Base-by-base conservation (phyloP, 2,329 filamentous ascomycete genomes). In the Alternaria tenuissima region DNA sequence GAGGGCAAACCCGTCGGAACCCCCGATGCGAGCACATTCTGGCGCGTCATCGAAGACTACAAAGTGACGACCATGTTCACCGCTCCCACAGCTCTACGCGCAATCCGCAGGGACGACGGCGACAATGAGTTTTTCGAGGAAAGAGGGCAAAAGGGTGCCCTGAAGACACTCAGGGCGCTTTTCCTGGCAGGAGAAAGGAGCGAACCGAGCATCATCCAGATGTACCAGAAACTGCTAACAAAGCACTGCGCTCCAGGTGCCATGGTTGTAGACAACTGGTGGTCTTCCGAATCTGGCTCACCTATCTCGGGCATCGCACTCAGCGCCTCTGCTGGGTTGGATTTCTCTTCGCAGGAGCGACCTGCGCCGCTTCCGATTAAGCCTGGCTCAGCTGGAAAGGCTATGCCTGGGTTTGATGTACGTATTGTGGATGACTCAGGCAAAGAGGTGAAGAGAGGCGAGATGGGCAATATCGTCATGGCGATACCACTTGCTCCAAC, bases 1-100 rank as follows among this genome's bases (percentile, higher is more conserved):
- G 94, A 97, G 80, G 94, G 94, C n/a, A 97, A 97, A 68, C 94
- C 94, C 0, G 84, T 97, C 12, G 93, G 93, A 5, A 97, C 93
- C 0, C 94, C 94, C 0, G 89, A 97, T 69, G 91, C 93, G 0
- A 90, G 92, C 6, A 90, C 91, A 0, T 95, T 97, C 76, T 98
- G 94, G 94, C 85, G 93, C 3, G 87, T 97, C 18, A 57, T 96
- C 4, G 89, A 93, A 66, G 91, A 96, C 70, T 90, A 97, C 82
- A 89, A 89, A 71, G 93, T 96, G 55, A 96, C 92, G 62, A 86
- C 88, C 6, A 76, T 78, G 69, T 96, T 92, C 75, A 97, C 94
- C 0, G 94, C 94, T 0, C 94, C 94, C 0, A 97, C 88, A 1
- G 94, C 94, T 1, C 84, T 98, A 34, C 86, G 94, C 32, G 94